Conservation (phyloP, 1,284 basidiomycete genomes). For the Malassezia pachydermatis region DNA sequence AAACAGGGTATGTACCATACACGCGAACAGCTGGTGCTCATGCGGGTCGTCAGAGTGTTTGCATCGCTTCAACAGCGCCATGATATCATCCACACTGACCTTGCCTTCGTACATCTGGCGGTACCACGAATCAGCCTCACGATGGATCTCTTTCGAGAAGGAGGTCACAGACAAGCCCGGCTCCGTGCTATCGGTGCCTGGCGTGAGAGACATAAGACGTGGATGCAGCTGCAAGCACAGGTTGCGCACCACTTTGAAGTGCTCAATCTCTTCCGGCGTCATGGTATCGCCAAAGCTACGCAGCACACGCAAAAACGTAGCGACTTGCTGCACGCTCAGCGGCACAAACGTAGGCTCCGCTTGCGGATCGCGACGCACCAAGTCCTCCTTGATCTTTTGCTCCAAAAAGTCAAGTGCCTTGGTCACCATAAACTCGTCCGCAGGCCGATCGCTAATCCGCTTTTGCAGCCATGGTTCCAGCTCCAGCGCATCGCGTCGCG, state of each 20-base stretch:
- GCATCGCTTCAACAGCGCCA: constrained; percentile 71
- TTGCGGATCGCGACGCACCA: constrained; percentile 42
- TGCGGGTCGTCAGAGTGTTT: constrained; percentile 71
- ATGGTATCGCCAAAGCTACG: constrained; percentile 48
- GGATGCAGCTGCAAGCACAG: constrained; percentile 90
- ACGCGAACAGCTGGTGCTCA: constrained; percentile 93
- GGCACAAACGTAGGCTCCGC: constrained; percentile 42
- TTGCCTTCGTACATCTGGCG: constrained; percentile 92
- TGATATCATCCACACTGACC: constrained; percentile 86
- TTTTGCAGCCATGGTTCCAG: constrained; percentile 92
- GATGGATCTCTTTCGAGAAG: constrained; percentile 78
- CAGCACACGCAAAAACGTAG: constrained; percentile 41
- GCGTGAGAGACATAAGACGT: constrained; percentile 86
- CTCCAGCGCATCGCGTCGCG: constrained; percentile 83
- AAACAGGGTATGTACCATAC: constrained; percentile 97
- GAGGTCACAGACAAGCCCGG: constrained; percentile 81
- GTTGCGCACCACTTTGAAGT: constrained; percentile 84
- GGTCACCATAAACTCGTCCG: constrained; percentile 63
- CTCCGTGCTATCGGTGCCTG: constrained; percentile 67
- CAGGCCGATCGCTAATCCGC: constrained; percentile 65
- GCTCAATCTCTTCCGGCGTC: constrained; percentile 63
- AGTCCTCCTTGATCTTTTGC: constrained; percentile 41
- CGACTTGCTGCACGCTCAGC: constrained; percentile 42
- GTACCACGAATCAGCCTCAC: constrained; percentile 79
- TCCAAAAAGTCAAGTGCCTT: constrained; percentile 51